Evolutionary conservation across 441 rosid genomes (phyloP).

Genomic region (Gossypium laxum): DNA sequence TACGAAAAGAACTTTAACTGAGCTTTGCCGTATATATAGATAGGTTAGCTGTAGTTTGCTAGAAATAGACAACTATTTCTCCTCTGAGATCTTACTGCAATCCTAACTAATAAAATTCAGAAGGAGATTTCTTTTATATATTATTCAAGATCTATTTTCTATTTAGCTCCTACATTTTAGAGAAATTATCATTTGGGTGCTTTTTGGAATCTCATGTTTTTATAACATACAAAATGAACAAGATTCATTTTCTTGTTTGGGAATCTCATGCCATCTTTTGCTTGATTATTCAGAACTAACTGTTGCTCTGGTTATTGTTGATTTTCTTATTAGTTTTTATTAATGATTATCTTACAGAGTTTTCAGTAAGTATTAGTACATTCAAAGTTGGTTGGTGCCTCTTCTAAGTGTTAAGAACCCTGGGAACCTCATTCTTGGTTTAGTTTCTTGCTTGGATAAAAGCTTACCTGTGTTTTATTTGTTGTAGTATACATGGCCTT

Average conservation of each 20-base stretch:
- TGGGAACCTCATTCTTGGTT: background rate
- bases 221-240: background rate
- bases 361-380: background rate
- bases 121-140: background rate
- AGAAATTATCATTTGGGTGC: background rate
- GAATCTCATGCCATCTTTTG: background rate
- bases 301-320: background rate
- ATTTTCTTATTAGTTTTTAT: background rate
- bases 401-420: background rate
- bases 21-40: background rate
- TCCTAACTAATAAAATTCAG: background rate
- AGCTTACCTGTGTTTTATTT: background rate
- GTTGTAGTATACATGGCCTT: background rate
- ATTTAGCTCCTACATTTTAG: background rate
- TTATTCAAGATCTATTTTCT: background rate
- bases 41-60: background rate
- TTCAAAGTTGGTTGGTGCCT: background rate
- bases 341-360: background rate
- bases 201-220: background rate
- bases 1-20: background rate
- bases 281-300: background rate
- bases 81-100: background rate
- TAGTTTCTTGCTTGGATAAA: background rate
- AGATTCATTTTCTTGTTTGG: background rate
- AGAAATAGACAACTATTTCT: background rate